phyloP scores from a whole-genome alignment of 345 rosid genomes.

The Brassica rapa region DNA sequence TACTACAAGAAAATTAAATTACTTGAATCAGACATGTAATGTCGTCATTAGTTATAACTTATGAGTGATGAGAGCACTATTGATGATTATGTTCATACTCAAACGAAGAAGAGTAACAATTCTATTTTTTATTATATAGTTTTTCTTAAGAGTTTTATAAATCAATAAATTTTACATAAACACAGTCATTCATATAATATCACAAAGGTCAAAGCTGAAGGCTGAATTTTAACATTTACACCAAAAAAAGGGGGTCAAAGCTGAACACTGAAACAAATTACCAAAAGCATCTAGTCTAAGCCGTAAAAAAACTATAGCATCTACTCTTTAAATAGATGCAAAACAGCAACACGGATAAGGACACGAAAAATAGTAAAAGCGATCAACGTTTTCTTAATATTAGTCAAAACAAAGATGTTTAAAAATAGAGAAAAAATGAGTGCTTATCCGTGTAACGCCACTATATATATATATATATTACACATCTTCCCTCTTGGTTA shows the following conservation, averaged over 20 bases:
- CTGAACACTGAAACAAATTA: not conserved
- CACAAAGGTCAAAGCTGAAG: conserved; percentile 4
- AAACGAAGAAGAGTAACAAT: not conserved
- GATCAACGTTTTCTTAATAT: not conserved
- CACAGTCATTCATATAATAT: not conserved
- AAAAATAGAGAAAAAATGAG: not conserved
- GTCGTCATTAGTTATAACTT: not conserved
- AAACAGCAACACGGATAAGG: not conserved
- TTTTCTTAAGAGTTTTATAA: not conserved
- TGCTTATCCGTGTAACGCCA: not conserved
- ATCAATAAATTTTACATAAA: not conserved
- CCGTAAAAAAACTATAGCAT: not conserved
- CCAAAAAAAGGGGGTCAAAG: not conserved
- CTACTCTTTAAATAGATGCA: not conserved
- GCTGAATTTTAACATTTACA: not conserved
- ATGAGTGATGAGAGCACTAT: not conserved
- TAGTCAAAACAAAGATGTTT: not conserved
- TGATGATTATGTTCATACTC: not conserved
- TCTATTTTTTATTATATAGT: not conserved
- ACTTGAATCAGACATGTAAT: not conserved
- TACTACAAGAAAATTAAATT: not conserved
- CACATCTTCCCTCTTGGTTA: not conserved
- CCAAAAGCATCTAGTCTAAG: not conserved
- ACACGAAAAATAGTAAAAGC: not conserved
- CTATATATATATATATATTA: not conserved